A percentile compares a stretch with the other conserved stretches of the same genome.
Conservation (phyloP, 192 early-diverging fungal species). For the Chytriomyces sp. region DNA sequence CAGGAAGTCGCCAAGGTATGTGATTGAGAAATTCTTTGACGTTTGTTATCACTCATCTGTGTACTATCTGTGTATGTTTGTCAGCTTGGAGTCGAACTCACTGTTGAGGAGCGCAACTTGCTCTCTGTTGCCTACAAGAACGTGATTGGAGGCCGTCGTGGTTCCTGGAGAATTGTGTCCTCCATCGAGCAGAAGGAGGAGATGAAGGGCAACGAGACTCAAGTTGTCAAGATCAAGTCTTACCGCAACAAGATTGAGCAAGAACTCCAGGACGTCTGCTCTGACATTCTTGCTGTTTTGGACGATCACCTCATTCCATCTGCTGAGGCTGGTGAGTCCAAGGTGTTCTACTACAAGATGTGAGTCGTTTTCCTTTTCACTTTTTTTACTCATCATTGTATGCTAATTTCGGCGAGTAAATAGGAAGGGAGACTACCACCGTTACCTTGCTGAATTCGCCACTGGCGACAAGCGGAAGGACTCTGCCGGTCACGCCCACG, state of each 20-base stretch:
- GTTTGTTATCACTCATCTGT: conserved; percentile 13
- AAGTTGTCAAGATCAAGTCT: conserved; percentile 91
- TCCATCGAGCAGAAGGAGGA: conserved; percentile 99
- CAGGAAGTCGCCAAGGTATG: conserved; percentile 86
- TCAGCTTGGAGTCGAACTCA: conserved; percentile 87
- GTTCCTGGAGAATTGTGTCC: conserved; percentile 98
- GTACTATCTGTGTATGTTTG: conserved; percentile 70
- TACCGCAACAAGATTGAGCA: conserved; percentile 95
- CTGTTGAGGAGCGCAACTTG: conserved; percentile 98
- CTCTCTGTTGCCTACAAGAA: conserved; percentile 99
- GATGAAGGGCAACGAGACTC: conserved; percentile 85
- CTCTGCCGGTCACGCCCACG: conserved; percentile 82
- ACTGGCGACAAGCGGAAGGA: conserved; percentile 83
- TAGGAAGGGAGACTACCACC: conserved; percentile 99
- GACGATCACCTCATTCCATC: conserved; percentile 88
- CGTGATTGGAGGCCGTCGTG: conserved; percentile 98
- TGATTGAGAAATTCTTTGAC: background rate
- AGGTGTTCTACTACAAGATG: conserved; percentile 99
- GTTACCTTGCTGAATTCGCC: conserved; percentile 98
- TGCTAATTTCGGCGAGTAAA: conserved; percentile 7
- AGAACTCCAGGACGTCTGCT: conserved; percentile 94
- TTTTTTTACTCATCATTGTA: conserved; percentile 19
- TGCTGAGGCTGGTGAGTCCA: conserved; percentile 94
- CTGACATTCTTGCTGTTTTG: conserved; percentile 92
- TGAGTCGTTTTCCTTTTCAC: conserved; percentile 47